Percentiles rank a stretch among this genome's conserved stretches.
phyloP scores from a whole-genome alignment of 495 filamentous ascomycete genomes.

The Tuber calosporum region DNA sequence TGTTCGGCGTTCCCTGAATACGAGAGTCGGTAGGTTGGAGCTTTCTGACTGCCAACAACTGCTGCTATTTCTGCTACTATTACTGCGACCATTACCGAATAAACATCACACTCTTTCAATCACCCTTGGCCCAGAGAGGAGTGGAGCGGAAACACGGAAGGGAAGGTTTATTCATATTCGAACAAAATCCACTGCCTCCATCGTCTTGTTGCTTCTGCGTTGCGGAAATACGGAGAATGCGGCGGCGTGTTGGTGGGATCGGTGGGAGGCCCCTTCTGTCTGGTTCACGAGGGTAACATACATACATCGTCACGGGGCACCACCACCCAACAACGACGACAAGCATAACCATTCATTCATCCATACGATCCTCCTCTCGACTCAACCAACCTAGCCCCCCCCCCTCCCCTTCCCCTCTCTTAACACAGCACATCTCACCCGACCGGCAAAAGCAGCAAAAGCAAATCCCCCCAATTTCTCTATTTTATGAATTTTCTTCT shows the following conservation, averaged over 20 bases:
- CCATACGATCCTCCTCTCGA: conserved; percentile 5
- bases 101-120: conserved; percentile 6
- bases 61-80: background rate
- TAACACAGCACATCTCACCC: background rate
- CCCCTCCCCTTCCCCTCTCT: background rate
- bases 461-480: conserved; percentile 3
- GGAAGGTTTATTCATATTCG: background rate
- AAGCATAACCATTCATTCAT: conserved; percentile 4
- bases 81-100: background rate
- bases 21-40: conserved; percentile 26
- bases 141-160: background rate
- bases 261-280: background rate
- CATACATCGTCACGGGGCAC: conserved; percentile 4
- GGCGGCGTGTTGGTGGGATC: background rate
- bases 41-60: conserved; percentile 3
- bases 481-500: background rate
- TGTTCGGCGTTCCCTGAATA: conserved; percentile 10
- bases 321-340: background rate
- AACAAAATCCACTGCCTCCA: background rate
- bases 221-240: background rate
- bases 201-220: conserved; percentile 3
- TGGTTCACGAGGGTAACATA: background rate
- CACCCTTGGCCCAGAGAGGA: conserved; percentile 1
- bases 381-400: background rate
- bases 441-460: background rate